These are phyloP conservation scores for Oryza longistaminata DNA, from an alignment of 176 grass and related monocot species.

Conservation along the genomic window DNA sequence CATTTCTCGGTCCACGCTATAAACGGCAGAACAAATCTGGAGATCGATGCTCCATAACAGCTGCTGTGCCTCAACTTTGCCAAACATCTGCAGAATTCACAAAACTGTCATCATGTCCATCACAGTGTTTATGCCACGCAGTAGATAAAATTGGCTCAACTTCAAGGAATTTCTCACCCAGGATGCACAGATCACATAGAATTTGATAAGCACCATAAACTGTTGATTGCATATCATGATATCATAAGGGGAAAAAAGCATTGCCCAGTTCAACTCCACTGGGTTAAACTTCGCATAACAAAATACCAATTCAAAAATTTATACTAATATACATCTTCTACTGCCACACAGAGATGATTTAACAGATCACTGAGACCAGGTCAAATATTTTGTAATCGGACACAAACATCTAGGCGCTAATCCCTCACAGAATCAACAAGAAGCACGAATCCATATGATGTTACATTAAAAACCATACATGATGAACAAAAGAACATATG, in stretches of 20 bases:
- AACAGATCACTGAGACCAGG: slow-evolving; percentile 24
- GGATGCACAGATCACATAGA: background rate
- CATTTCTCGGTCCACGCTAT: background rate
- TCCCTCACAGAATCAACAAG: slow-evolving; percentile 41
- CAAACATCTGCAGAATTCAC: background rate
- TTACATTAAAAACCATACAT: slow-evolving; percentile 50
- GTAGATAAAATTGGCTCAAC: background rate
- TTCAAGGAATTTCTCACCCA: background rate
- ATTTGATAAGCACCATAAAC: background rate
- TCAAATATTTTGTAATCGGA: slow-evolving; percentile 32
- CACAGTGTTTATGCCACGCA: background rate
- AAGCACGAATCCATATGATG: slow-evolving; percentile 54
- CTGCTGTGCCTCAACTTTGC: background rate
- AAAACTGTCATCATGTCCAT: background rate
- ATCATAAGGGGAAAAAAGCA: background rate
- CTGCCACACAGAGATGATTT: background rate
- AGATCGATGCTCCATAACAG: background rate
- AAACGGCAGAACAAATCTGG: background rate
- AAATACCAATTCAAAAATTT: slow-evolving; percentile 1
- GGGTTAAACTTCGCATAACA: background rate
- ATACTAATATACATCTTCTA: slow-evolving; percentile 20
- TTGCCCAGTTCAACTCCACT: background rate
- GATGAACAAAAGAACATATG: slow-evolving; percentile 57
- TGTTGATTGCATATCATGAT: background rate
- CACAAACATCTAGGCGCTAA: slow-evolving; percentile 41